Evolutionary conservation across 306 rosid genomes (phyloP).

Genomic region (Acacia melanoxylon): DNA sequence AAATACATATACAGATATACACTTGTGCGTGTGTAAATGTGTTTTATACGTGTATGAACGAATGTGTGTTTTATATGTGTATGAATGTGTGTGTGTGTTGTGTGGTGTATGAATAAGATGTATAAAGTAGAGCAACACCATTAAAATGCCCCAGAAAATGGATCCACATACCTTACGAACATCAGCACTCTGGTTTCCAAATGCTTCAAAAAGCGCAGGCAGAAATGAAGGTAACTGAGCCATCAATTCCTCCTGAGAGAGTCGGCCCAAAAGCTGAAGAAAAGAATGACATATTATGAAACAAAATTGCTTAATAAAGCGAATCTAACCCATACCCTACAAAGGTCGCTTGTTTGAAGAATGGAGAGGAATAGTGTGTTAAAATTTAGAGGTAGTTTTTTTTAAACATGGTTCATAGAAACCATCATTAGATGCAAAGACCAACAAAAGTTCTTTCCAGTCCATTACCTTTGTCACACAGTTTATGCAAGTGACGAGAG

Average conservation of each 20-base stretch:
- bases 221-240: conserved; percentile 85
- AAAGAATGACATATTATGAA: conserved; percentile 18
- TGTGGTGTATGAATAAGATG: neutral
- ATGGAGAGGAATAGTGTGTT: neutral
- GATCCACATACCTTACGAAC: conserved; percentile 82
- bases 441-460: conserved; percentile 4
- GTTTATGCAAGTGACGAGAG: conserved; percentile 90
- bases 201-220: conserved; percentile 95
- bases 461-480: conserved; percentile 90
- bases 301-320: conserved; percentile 10
- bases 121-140: neutral
- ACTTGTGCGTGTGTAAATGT: no score
- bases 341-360: conserved; percentile 5
- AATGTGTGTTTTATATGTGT: no score
- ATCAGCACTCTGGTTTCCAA: conserved; percentile 96
- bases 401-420: neutral
- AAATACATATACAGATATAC: neutral
- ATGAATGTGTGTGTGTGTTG: no score
- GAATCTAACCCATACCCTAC: neutral
- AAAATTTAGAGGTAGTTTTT: neutral
- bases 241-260: conserved; percentile 91
- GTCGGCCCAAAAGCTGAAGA: conserved; percentile 84
- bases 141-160: conserved; percentile 20
- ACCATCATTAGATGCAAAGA: neutral
- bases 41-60: no score